phyloP scores from a whole-genome alignment of 2,329 filamentous ascomycete species.

The Ceratocystis destructans region DNA sequence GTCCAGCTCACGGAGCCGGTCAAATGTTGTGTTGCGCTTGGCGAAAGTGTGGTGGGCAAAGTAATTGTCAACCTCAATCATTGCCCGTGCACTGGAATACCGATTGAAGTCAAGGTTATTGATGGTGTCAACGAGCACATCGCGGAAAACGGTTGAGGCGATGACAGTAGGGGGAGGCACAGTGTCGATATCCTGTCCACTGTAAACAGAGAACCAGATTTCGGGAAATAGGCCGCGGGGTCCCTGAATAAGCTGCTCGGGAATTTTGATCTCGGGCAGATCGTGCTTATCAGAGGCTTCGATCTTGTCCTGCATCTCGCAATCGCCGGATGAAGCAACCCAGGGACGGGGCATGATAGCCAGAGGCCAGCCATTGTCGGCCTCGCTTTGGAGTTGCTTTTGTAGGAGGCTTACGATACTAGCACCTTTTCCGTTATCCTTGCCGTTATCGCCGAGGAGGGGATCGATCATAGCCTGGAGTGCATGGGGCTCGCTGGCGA shows the following conservation, averaged over 20 bases:
- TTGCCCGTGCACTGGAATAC: slow-evolving; percentile 67
- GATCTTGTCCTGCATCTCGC: slow-evolving; percentile 46
- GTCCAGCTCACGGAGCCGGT: slow-evolving; percentile 62
- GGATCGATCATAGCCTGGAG: slow-evolving; percentile 79
- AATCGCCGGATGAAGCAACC: slow-evolving; percentile 47
- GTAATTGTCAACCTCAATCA: slow-evolving; percentile 92
- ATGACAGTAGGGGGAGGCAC: slow-evolving; percentile 67
- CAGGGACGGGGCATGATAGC: slow-evolving; percentile 54
- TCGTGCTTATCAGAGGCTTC: slow-evolving; percentile 55
- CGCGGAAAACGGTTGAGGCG: slow-evolving; percentile 69
- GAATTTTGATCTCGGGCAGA: slow-evolving; percentile 63
- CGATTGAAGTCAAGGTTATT: slow-evolving; percentile 90
- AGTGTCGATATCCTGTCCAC: slow-evolving; percentile 72
- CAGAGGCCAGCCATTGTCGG: slow-evolving; percentile 60
- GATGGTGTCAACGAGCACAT: slow-evolving; percentile 80
- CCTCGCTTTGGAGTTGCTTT: slow-evolving; percentile 69
- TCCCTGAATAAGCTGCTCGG: slow-evolving; percentile 60
- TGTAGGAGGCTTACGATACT: slow-evolving; percentile 74
- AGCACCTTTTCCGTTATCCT: slow-evolving; percentile 46
- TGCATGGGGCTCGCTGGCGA: slow-evolving; percentile 74
- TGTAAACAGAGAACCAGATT: slow-evolving; percentile 85
- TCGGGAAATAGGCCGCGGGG: slow-evolving; percentile 74
- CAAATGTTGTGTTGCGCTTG: slow-evolving; percentile 83
- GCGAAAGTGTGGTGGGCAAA: slow-evolving; percentile 83
- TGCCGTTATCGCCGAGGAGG: slow-evolving; percentile 47